These are phyloP conservation scores for Xylaria multiplex DNA, from an alignment of 2,329 filamentous ascomycete species.

Conservation along the genomic window DNA sequence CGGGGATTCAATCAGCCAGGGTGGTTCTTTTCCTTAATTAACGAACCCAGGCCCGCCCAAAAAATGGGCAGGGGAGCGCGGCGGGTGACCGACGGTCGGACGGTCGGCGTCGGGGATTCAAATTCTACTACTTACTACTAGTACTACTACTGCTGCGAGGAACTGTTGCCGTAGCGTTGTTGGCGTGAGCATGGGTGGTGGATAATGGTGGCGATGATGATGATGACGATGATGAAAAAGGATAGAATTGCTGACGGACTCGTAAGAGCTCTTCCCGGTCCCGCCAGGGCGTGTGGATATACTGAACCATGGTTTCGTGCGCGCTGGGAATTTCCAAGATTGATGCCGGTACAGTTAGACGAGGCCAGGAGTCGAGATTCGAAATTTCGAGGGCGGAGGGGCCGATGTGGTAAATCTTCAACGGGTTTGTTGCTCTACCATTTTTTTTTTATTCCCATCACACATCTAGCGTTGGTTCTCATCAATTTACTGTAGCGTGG, in stretches of 20 bases:
- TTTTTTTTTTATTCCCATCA: not conserved
- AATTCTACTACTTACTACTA: conserved; percentile 25
- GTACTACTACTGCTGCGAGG: conserved; percentile 4
- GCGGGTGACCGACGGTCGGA: not conserved
- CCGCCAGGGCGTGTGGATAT: conserved; percentile 80
- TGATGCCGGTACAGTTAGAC: not conserved
- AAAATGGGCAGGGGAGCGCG: not conserved
- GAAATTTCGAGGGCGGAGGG: conserved; percentile 14
- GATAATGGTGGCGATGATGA: conserved; percentile 19
- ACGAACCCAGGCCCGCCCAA: too few relatives aligned
- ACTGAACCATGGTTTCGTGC: conserved; percentile 67
- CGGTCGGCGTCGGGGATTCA: not conserved
- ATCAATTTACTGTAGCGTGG: conserved; percentile 8
- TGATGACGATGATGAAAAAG: conserved; percentile 38
- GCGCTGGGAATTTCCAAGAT: conserved; percentile 20
- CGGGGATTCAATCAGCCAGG: conserved; percentile 29
- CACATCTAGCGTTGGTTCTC: not conserved
- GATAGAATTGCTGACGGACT: conserved; percentile 73
- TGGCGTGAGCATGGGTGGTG: conserved; percentile 25
- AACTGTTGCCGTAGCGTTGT: conserved; percentile 15
- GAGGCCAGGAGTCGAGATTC: conserved; percentile 11
- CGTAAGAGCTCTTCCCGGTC: conserved; percentile 71
- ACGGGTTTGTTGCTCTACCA: not conserved
- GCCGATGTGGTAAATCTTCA: conserved; percentile 15
- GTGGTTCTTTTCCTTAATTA: not conserved